Conservation (phyloP, 331 rosid species). For the Erythrophleum ivorense region DNA sequence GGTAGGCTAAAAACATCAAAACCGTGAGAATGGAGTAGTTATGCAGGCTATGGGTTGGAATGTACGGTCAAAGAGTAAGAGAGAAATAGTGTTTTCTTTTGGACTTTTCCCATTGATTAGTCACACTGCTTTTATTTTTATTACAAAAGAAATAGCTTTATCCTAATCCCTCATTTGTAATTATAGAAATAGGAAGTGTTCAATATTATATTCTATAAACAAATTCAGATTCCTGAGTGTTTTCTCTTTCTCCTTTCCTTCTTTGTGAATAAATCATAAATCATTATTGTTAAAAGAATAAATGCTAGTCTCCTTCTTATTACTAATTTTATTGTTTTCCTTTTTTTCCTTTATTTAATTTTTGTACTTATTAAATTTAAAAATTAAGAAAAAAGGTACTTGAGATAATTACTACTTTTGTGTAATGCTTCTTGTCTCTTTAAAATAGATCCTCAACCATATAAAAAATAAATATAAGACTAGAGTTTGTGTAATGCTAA, state of each 20-base stretch:
- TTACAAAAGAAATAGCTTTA: slow-evolving; percentile 13
- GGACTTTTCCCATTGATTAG: not conserved
- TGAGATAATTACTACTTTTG: not conserved
- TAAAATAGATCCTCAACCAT: not conserved
- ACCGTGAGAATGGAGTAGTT: not conserved
- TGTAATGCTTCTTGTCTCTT: not conserved
- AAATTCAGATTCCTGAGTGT: not conserved
- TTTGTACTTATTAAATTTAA: not conserved
- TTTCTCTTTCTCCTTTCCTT: too few species aligned
- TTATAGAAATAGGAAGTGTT: not conserved
- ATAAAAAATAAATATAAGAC: not conserved
- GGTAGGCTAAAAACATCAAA: slow-evolving; percentile 6
- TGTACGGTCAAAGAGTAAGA: slow-evolving; percentile 44
- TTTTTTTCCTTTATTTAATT: not conserved
- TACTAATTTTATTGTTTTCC: not conserved
- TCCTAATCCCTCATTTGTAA: not conserved
- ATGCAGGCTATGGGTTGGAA: slow-evolving; percentile 32
- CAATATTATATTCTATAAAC: not conserved
- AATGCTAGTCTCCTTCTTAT: not conserved
- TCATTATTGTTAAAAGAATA: not conserved
- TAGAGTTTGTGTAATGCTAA: too few species aligned
- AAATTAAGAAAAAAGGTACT: not conserved
- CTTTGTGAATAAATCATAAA: not conserved
- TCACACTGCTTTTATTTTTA: not conserved
- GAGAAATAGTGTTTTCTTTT: not conserved